Conservation (phyloP, 148 eudicot genomes). For the Silene latifolia region DNA sequence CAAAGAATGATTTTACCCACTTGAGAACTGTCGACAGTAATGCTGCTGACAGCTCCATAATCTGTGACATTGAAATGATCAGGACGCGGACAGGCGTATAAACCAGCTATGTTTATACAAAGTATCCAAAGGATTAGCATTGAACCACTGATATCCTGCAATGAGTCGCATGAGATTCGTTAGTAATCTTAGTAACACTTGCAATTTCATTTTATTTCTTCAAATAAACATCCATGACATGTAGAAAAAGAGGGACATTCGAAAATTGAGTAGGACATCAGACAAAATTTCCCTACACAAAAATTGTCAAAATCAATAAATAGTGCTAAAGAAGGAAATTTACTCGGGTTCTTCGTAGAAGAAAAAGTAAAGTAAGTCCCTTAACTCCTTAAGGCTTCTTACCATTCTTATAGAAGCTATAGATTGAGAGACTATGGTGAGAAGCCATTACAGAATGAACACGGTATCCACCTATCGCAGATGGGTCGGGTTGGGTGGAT, state of each 20-base stretch:
- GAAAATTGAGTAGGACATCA: too few relatives aligned
- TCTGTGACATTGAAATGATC: conserved; percentile 29
- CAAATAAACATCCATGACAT: too few relatives aligned
- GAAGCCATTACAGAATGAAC: too few relatives aligned
- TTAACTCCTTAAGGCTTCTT: too few relatives aligned
- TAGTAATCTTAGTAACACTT: neutral
- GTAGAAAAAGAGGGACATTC: too few relatives aligned
- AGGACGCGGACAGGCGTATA: conserved; percentile 18
- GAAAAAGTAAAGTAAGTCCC: too few relatives aligned
- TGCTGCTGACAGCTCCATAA: conserved; percentile 29
- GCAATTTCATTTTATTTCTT: too few relatives aligned
- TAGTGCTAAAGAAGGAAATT: too few relatives aligned
- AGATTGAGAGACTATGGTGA: neutral
- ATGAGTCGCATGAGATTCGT: neutral
- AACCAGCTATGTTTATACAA: conserved; percentile 18
- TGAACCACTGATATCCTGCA: conserved; percentile 27
- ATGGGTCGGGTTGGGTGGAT: neutral
- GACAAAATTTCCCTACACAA: too few relatives aligned
- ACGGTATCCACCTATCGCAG: neutral
- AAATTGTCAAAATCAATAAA: too few relatives aligned
- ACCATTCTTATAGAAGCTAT: neutral
- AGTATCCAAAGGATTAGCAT: conserved; percentile 29
- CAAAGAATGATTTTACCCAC: conserved; percentile 17
- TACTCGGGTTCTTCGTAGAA: too few relatives aligned
- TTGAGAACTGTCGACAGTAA: conserved; percentile 33